Percentiles rank a stretch among this genome's conserved stretches.
phyloP scores from a whole-genome alignment of 2,329 filamentous ascomycete genomes.

The Chrysosporium keratinophilum region DNA sequence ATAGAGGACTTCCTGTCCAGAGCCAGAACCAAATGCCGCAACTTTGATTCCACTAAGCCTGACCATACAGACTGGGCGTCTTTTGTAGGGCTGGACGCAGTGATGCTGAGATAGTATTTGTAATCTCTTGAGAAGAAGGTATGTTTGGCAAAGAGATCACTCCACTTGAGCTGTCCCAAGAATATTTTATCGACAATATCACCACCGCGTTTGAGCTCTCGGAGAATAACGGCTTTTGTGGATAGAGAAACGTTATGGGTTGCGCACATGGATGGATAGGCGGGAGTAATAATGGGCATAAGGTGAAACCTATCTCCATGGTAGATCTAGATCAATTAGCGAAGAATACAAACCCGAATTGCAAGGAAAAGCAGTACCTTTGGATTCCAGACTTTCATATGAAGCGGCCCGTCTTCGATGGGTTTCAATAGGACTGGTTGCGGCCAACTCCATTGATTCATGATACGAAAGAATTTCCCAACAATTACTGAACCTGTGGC shows the following conservation, averaged over 20 bases:
- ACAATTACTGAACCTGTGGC: slow-evolving; percentile 82
- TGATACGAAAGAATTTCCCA: slow-evolving; percentile 86
- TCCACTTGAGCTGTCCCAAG: slow-evolving; percentile 66
- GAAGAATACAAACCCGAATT: not conserved
- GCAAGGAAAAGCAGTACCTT: slow-evolving; percentile 45
- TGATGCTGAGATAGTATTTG: slow-evolving; percentile 89
- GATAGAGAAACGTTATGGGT: slow-evolving; percentile 89
- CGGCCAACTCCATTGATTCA: slow-evolving; percentile 87
- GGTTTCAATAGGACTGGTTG: slow-evolving; percentile 82
- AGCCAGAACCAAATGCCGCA: slow-evolving; percentile 71
- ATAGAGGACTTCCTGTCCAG: slow-evolving; percentile 74
- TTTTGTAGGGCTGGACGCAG: slow-evolving; percentile 69
- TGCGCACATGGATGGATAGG: slow-evolving; percentile 95
- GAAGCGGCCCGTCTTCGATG: slow-evolving; percentile 70
- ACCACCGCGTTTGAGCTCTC: slow-evolving; percentile 68
- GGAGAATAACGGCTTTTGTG: slow-evolving; percentile 71
- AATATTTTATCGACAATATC: slow-evolving; percentile 73
- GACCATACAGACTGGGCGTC: slow-evolving; percentile 81
- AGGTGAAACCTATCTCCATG: slow-evolving; percentile 71
- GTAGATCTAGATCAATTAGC: slow-evolving; percentile 48
- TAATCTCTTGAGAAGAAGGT: slow-evolving; percentile 88
- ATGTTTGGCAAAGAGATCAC: slow-evolving; percentile 78
- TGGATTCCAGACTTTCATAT: slow-evolving; percentile 89
- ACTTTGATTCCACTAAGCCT: slow-evolving; percentile 85
- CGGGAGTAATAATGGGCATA: slow-evolving; percentile 97